Conservation (phyloP, 2,329 filamentous ascomycete genomes). For the Aspergillus piperis region DNA sequence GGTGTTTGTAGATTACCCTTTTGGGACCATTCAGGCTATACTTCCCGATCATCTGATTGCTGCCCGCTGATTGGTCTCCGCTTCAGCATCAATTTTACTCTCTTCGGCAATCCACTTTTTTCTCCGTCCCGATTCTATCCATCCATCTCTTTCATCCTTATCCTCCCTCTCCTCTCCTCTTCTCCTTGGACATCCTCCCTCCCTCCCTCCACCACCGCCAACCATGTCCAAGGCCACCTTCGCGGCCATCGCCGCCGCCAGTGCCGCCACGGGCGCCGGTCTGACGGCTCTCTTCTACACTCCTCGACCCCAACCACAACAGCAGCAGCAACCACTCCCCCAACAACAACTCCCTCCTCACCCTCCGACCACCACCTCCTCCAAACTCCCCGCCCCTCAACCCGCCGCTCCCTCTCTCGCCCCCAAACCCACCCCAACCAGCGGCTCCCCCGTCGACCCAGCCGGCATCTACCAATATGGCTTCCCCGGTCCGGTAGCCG, state of each 20-base stretch:
- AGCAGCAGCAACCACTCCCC: constrained; percentile 23
- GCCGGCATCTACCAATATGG: constrained; percentile 80
- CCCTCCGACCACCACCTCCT: constrained; percentile 30
- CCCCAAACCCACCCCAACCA: constrained; percentile 25
- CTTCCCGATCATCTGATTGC: constrained; percentile 2
- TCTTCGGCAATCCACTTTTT: constrained; percentile 6
- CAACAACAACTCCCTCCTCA: constrained; percentile 26
- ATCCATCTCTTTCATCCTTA: constrained; percentile 15
- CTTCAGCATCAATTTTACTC: not conserved
- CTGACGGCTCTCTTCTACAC: constrained; percentile 69
- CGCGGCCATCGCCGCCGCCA: constrained; percentile 72
- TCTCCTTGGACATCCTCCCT: not conserved
- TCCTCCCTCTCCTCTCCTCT: not conserved
- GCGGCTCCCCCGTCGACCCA: constrained; percentile 64
- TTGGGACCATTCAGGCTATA: not conserved
- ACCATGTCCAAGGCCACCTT: constrained; percentile 78
- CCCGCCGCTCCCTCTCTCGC: constrained; percentile 34
- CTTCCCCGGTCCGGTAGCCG: constrained; percentile 86
- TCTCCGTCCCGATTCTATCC: constrained; percentile 40
- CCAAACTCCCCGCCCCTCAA: constrained; percentile 41
- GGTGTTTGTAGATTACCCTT: not conserved
- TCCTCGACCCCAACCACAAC: constrained; percentile 36
- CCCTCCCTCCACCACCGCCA: constrained; percentile 11
- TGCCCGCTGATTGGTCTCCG: not conserved
- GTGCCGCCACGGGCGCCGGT: constrained; percentile 74